Evolutionary conservation across 108 stramenopile genomes (phyloP), one percentile per base, ranked within the genome.

Genomic region (Cyclotella distinguenda): DNA sequence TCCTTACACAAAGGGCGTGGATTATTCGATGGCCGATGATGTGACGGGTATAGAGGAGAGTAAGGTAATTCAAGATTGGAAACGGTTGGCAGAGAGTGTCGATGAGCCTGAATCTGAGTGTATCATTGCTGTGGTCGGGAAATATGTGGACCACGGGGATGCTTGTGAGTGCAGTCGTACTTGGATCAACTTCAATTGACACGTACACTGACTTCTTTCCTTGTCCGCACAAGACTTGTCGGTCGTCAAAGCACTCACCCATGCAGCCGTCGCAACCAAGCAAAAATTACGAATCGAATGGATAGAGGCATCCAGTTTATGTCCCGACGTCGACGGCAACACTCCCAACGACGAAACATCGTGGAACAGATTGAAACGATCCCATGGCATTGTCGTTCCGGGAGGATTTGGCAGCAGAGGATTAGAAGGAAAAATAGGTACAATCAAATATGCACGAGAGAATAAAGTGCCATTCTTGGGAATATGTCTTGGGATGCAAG

Each of bases 371-470:
- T 56, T 98, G 2, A 65, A 87, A 70, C 45, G 66, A 40, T 74
- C 82, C 25, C 81, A 95, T 57, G 95, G 93, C 0, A 73, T 97
- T 9, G 82, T 99, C 38, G 93, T 99, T 22, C 98, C 98, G 7
- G 98, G 98, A 4, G 98, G 98, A 23, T 99, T 99, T 75, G 92
- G 92, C 21, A 65, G 35, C 32, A 70, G 92, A 35, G 92, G 79
- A 5, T 50, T 91, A 45, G 83, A 90, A 64, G 92, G 92, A 7
- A 94, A 91, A 59, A 79, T 92, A 43, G 25, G 57, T 6, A 84
- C 90, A 19, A 84, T 85, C 48, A 63, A 86, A 74, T 86, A 84
- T 65, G 81, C 82, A 47, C 70, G 86, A 31, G 81, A 80, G 54
- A 66, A 59, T 21, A 50, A 80, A 33, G 58, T 68, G 27, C 91